Percentiles rank a stretch among this genome's conserved stretches.
Conservation (phyloP, 164 flowering plant genomes). For the Chloranthus sessilifolius region DNA sequence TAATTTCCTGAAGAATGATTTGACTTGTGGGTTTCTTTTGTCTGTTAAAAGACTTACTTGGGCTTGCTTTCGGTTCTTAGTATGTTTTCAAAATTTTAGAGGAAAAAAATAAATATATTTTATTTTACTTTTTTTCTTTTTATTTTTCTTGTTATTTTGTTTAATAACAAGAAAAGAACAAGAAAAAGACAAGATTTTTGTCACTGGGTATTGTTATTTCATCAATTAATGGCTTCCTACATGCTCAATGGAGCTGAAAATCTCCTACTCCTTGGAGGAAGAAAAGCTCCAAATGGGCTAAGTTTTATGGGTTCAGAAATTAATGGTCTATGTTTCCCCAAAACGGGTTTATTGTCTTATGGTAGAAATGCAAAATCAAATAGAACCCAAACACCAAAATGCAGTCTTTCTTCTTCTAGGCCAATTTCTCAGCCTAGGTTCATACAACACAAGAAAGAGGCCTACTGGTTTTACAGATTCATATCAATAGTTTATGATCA, state of each 20-base stretch:
- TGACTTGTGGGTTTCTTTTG: too few relatives aligned
- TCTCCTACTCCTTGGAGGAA: slow-evolving; percentile 29
- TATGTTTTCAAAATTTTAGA: too few relatives aligned
- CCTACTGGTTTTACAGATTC: slow-evolving; percentile 79
- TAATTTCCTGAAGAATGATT: too few relatives aligned
- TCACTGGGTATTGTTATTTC: not conserved
- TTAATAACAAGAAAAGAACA: too few relatives aligned
- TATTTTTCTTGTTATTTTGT: too few relatives aligned
- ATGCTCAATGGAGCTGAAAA: slow-evolving; percentile 59
- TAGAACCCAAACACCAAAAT: slow-evolving; percentile 21
- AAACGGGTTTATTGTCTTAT: slow-evolving; percentile 24
- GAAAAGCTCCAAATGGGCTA: slow-evolving; percentile 28
- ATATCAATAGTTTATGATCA: slow-evolving; percentile 70
- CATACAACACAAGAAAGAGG: slow-evolving; percentile 80
- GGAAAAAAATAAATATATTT: too few relatives aligned
- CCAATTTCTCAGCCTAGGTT: slow-evolving; percentile 72
- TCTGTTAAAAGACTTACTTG: too few relatives aligned
- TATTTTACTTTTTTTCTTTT: too few relatives aligned
- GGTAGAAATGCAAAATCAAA: slow-evolving; percentile 15
- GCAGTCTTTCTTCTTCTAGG: slow-evolving; percentile 54
- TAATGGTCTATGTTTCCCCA: slow-evolving; percentile 30
- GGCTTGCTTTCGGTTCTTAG: too few relatives aligned
- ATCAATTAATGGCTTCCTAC: slow-evolving; percentile 53
- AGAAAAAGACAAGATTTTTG: too few relatives aligned
- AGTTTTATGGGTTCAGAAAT: slow-evolving; percentile 41